Evolutionary conservation across 495 filamentous ascomycete genomes (phyloP), one percentile per base, ranked within the genome.

Genomic region (Penicillium subrubescens): DNA sequence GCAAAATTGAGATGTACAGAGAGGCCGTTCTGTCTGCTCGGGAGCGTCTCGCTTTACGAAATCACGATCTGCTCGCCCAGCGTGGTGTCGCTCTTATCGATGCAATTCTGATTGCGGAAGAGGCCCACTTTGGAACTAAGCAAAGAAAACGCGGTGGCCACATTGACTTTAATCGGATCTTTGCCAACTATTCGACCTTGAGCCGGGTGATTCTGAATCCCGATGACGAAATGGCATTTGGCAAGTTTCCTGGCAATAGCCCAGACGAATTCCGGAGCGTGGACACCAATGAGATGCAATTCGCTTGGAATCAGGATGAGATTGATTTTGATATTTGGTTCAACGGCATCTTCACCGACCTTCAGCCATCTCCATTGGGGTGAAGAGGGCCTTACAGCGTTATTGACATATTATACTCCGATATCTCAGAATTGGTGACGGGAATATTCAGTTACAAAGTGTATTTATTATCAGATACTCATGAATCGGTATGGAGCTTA

Each of bases 401-500:
- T 21, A n/a, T 8, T 8, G 8, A 44, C 7, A 15, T 15, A 23
- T 50, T 17, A 46, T 19, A 53, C 14, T 19, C 5, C 14, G 15
- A 12, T 17, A 21, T 31, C 2, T 29, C 27, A 54, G 33, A 5
- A 17, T 34, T n/a, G 27, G 27, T 54, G 12, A 17, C 8, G 17
- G 15, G 31, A 34, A 34, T 31, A 21, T 56, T 12, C 14, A 12
- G 37, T 56, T 21, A 31, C 17, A 35, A 10, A 4, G 23, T 56
- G 17, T 34, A 48, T 60, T 50, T 34, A 48, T 60, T 50, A 14
- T 25, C 15, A 35, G 37, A 31, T 37, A 34, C 31, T 50, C 27
- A 60, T 34, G n/a, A 23, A 35, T 21, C 15, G 5, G 11, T 23
- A 34, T 25, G 12, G 65, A 96, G 67, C 72, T 93, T 88, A 60